A percentile compares a stretch with the other conserved stretches of the same genome.
These are phyloP conservation scores for Xylaria acuta DNA, from an alignment of 495 filamentous ascomycete genomes.

Conservation along the genomic window DNA sequence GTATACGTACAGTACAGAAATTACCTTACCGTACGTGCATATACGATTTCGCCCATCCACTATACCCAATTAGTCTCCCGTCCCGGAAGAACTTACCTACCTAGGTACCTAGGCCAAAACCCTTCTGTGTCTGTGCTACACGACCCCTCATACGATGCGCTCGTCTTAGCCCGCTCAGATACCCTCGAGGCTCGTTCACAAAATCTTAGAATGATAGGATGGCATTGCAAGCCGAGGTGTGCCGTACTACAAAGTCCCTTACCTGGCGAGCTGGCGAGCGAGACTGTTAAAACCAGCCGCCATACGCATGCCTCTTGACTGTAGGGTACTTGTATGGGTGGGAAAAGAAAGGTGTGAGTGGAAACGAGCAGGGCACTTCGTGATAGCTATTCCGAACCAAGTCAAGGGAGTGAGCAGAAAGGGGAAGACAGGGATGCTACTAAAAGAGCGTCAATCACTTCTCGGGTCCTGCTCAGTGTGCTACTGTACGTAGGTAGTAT, in stretches of 20 bases:
- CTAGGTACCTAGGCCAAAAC: not conserved
- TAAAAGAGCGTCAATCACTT: conserved; percentile 14
- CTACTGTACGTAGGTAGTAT: too few relatives aligned
- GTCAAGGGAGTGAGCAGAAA: conserved; percentile 7
- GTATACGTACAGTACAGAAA: not conserved
- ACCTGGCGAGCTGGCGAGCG: not conserved
- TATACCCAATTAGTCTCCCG: conserved; percentile 1
- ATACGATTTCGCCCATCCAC: conserved; percentile 2
- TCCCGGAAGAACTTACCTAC: not conserved
- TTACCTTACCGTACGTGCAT: not conserved
- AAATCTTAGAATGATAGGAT: not conserved
- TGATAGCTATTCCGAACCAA: not conserved
- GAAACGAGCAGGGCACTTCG: not conserved
- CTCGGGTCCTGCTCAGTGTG: conserved; percentile 23
- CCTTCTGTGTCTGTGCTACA: conserved; percentile 13
- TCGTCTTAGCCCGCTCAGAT: too few relatives aligned
- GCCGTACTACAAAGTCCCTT: not conserved
- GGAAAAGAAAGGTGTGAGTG: conserved; percentile 8
- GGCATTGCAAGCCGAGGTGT: not conserved
- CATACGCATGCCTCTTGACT: not conserved
- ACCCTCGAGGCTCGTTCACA: too few relatives aligned
- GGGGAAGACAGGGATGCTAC: conserved; percentile 12
- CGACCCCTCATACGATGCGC: conserved; percentile 15
- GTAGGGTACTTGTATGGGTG: too few relatives aligned
- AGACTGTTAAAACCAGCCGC: not conserved